Evolutionary conservation across 106 monocot species (phyloP), one percentile per base, ranked within the genome.

Genomic region (Xerophyta viscosa): DNA sequence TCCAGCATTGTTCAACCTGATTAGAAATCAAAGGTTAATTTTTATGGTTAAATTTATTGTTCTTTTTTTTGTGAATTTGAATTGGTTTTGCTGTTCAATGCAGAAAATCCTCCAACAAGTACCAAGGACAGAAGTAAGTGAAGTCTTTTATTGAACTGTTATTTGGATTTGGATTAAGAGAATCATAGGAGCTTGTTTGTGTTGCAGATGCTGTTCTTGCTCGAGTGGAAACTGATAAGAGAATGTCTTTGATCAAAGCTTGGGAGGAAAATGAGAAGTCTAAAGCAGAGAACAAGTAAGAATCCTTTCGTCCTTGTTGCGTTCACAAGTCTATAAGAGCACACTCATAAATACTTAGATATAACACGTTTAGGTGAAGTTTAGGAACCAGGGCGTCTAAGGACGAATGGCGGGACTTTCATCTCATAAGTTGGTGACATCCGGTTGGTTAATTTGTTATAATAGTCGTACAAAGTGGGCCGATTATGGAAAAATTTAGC

Each of bases 201-300:
- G n/a, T n/a, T n/a, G n/a, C 56, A 74, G 73, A 74, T 62, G 15
- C 41, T 49, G 48, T 61, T 50, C 68, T 68, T 61, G 62, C 66
- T 13, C 44, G 43, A 0, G 52, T 79, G 19, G 41, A 69, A 66
- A 58, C 29, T 26, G 70, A 80, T 45, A 80, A 74, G 73, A 80
- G 31, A 23, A 22, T 61, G 21, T 74, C 70, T 19, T 46, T 80
- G 28, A 52, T 70, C 31, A 70, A 58, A 23, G 79, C 74, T 24
- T 80, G 79, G 79, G 74, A 69, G 39, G 74, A 80, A 4, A 74
- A 50, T 15, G 72, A 74, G 26, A 80, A 70, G 64, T 28, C 70
- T 39, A 74, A 74, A 36, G 60, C 68, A 54, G 50, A 69, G 29
- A 69, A 74, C 43, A 68, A 63, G 75, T 75, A n/a, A 58, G 50